Base-by-base conservation (phyloP, 1,139 yeast species). In the Hansenula sp. region DNA sequence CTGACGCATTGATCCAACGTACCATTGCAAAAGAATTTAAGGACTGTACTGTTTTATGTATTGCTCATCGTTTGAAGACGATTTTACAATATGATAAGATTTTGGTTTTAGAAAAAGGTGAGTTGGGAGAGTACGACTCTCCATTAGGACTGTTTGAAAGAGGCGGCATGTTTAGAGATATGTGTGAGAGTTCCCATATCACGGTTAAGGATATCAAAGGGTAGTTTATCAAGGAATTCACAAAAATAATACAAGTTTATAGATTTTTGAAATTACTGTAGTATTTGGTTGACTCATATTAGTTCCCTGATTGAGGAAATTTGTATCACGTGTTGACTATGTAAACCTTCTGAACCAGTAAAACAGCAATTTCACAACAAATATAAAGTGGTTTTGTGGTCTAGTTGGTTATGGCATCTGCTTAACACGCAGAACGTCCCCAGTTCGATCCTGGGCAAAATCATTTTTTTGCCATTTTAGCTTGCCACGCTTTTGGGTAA, bases 381-480 rank as follows among this genome's bases (percentile, higher is more conserved):
- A 5, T 6, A 11, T 8, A n/a, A 35, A 25, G 8, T 61, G 80
- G 81, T 76, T 75, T 74, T 81, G 88, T 88, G 96, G 96, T 88
- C 96, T 88, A 88, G 96, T 87, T 71, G 96, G 96, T 88, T 78
- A 88, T 87, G 96, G 94, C 96, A 85, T 84, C 90, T 86, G 96
- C 96, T 85, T 88, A 87, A 88, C 96, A 88, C 96, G 96, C 96
- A 85, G 91, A 85, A 87, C 90, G 96, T 89, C 96, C 96, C 96
- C 96, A 87, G 96, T 89, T 89, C 96, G 96, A 89, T 85, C 96
- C 96, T 88, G 96, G 96, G 96, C 89, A 84, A 80, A 86, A 85
- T 86, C 96, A 89, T 60, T 61, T 49, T 43, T 48, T 46, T 50
- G 30, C 27, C 24, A 32, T n/a, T 7, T 11, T 28, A 11, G 15